A percentile compares a stretch with the other conserved stretches of the same genome.
These are phyloP conservation scores for Balansia obtecta DNA, from an alignment of 2,329 filamentous ascomycete species.

Conservation along the genomic window DNA sequence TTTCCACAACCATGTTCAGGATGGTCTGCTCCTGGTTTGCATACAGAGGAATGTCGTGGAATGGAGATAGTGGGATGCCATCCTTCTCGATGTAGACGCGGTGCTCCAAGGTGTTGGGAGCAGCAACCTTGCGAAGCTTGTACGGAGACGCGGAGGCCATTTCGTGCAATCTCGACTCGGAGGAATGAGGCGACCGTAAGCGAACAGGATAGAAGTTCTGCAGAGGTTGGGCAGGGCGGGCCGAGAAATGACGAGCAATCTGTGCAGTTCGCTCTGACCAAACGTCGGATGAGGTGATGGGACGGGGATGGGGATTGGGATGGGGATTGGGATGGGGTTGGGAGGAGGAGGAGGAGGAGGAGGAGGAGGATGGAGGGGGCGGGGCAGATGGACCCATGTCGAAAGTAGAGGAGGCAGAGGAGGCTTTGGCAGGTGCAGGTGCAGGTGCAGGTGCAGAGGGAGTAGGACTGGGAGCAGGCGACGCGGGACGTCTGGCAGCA, in stretches of 20 bases:
- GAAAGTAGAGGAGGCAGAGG: conserved; percentile 1
- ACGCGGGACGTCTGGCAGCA: background rate
- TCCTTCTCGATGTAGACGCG: conserved; percentile 97
- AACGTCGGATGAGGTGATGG: conserved; percentile 26
- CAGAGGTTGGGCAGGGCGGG: background rate
- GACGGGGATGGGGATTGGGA: conserved; percentile 9
- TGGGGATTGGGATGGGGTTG: conserved; percentile 9
- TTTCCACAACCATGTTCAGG: conserved; percentile 99
- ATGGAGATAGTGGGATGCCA: conserved; percentile 84
- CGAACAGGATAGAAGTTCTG: too few relatives aligned
- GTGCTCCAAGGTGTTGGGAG: conserved; percentile 90
- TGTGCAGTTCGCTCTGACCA: conserved; percentile 38
- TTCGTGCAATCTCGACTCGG: conserved; percentile 12
- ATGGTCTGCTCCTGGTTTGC: conserved; percentile 92
- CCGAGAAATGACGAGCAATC: conserved; percentile 42
- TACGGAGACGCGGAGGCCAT: conserved; percentile 59
- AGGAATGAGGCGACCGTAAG: conserved; percentile 4
- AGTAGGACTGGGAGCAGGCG: background rate
- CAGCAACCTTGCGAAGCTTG: conserved; percentile 73
- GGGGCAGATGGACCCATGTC: conserved; percentile 21
- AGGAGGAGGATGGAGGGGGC: conserved; percentile 24
- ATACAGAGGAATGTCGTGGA: conserved; percentile 97
- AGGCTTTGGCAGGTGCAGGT: background rate
- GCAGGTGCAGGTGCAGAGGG: background rate
- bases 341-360: conserved; percentile 23